Percentiles rank a stretch among this genome's conserved stretches.
Evolutionary conservation across 2,329 filamentous ascomycete genomes (phyloP).

Genomic region (Penicillium sp.): DNA sequence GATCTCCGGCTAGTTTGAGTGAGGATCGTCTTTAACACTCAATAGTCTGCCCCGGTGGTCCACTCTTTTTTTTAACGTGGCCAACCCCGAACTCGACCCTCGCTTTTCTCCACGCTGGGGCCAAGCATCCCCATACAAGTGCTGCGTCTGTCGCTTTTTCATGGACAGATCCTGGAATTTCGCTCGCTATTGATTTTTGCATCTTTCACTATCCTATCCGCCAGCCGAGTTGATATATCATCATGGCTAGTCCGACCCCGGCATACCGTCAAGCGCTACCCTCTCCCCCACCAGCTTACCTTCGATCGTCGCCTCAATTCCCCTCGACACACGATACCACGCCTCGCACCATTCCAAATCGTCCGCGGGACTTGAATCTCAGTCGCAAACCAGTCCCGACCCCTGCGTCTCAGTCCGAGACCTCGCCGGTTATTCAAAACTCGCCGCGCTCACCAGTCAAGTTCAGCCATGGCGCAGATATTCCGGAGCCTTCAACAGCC

Average conservation of each 20-base stretch:
- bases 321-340: slow-evolving; percentile 22
- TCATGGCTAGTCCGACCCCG: slow-evolving; percentile 31
- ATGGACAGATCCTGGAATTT: neutral
- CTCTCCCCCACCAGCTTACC: slow-evolving; percentile 45
- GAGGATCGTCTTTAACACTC: neutral
- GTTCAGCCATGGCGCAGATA: slow-evolving; percentile 28
- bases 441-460: slow-evolving; percentile 35
- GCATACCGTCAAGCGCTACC: slow-evolving; percentile 33
- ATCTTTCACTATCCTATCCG: neutral
- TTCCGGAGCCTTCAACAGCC: slow-evolving; percentile 29
- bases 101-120: slow-evolving; percentile 1
- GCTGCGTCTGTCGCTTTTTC: neutral
- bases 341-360: slow-evolving; percentile 25
- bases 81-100: neutral
- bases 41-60: neutral
- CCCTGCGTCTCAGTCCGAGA: slow-evolving; percentile 15
- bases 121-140: neutral
- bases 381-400: slow-evolving; percentile 29
- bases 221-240: slow-evolving; percentile 1
- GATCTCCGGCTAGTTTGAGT: neutral
- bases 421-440: slow-evolving; percentile 28
- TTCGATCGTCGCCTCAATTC: slow-evolving; percentile 37
- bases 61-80: slow-evolving; percentile 1
- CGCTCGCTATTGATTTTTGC: neutral
- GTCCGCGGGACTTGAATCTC: slow-evolving; percentile 20